Conservation (phyloP, 176 grass and related monocot genomes). For the Secale cereale region DNA sequence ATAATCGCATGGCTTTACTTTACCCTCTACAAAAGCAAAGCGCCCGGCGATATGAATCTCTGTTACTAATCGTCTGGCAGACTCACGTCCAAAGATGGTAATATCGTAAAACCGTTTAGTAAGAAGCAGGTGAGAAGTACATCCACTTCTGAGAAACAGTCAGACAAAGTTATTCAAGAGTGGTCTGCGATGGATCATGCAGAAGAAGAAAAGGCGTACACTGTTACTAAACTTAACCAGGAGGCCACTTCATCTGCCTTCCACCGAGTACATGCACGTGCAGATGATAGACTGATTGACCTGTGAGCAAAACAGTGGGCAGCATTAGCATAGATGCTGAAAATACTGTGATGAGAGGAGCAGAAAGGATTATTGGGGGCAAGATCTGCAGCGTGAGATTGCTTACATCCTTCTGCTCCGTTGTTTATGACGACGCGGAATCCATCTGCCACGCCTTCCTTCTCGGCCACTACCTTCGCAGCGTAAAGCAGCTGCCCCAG, state of each 20-base stretch:
- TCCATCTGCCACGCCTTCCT: slow-evolving; percentile 75
- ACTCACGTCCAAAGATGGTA: neutral
- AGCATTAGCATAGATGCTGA: neutral
- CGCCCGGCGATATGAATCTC: neutral
- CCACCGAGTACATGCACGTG: slow-evolving; percentile 85
- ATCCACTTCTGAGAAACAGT: neutral
- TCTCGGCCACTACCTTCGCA: slow-evolving; percentile 78
- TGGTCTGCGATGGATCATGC: neutral
- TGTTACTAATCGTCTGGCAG: neutral
- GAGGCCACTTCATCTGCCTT: slow-evolving; percentile 88
- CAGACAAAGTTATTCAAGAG: neutral
- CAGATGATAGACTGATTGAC: slow-evolving; percentile 94
- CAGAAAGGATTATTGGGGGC: neutral
- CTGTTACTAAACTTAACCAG: slow-evolving; percentile 42
- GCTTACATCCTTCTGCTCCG: slow-evolving; percentile 82
- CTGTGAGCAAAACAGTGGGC: slow-evolving; percentile 29
- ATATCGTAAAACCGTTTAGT: neutral
- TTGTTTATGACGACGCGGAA: slow-evolving; percentile 87
- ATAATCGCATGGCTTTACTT: neutral
- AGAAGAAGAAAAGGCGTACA: neutral
- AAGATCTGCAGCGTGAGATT: neutral
- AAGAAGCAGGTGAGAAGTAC: neutral
- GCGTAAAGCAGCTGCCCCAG: slow-evolving; percentile 79
- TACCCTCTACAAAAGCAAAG: neutral
- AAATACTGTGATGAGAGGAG: neutral